Conservation (phyloP, 2,329 filamentous ascomycete species). For the Pestalotiopsis sp. region DNA sequence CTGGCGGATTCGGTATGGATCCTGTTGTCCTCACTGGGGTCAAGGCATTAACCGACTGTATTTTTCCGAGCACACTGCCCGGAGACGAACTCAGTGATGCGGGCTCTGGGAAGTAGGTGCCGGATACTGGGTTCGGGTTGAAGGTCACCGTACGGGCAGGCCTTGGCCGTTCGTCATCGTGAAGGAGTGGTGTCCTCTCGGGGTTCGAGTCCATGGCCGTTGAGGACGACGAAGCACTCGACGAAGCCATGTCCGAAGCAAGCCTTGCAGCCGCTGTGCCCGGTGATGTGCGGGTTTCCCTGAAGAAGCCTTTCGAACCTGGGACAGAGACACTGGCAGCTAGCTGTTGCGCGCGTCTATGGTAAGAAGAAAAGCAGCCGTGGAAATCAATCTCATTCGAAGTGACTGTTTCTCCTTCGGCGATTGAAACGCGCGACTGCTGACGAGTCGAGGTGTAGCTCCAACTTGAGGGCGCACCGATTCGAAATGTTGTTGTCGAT, state of each 20-base stretch:
- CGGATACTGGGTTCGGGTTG: constrained; percentile 69
- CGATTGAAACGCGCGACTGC: not conserved
- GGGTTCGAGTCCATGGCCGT: constrained; percentile 17
- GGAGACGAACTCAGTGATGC: constrained; percentile 31
- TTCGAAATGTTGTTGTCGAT: constrained; percentile 1
- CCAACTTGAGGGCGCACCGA: not conserved
- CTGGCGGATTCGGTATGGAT: constrained; percentile 43
- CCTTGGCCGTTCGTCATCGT: constrained; percentile 40
- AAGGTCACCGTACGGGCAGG: constrained; percentile 73
- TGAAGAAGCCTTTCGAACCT: not conserved
- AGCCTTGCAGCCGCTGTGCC: not conserved
- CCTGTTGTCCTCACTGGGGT: constrained; percentile 35
- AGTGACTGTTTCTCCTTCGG: not conserved
- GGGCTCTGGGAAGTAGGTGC: constrained; percentile 58
- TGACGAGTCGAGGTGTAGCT: not conserved
- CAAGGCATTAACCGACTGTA: constrained; percentile 35
- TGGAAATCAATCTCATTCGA: not conserved
- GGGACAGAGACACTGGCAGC: not conserved
- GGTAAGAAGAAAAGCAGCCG: not conserved
- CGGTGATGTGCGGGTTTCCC: not conserved
- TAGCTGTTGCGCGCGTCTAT: not conserved
- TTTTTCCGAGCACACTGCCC: constrained; percentile 38
- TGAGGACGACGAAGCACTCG: constrained; percentile 24
- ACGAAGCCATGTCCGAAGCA: constrained; percentile 23
- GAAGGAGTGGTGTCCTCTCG: constrained; percentile 34